A percentile compares a stretch with the other conserved stretches of the same genome.
Conservation (phyloP, 202 grass and related monocot genomes). For the Schoenoplectus tabernaemontani region DNA sequence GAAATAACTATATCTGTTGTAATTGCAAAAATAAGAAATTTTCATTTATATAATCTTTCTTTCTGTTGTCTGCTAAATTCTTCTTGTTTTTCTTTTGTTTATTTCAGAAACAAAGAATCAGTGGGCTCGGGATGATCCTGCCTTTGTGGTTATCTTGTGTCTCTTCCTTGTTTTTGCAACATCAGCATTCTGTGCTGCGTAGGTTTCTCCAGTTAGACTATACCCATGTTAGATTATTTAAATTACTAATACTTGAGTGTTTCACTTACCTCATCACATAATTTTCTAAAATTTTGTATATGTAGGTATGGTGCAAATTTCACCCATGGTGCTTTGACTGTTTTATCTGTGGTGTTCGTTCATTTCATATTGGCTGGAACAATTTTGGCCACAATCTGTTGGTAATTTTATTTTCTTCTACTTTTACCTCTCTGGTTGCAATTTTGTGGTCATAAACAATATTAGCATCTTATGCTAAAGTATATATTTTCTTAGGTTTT, state of each 20-base stretch:
- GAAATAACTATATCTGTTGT: neutral
- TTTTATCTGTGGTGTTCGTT: slow-evolving; percentile 58
- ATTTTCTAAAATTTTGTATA: slow-evolving; percentile 5
- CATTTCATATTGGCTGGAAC: slow-evolving; percentile 90
- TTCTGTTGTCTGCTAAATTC: slow-evolving; percentile 4
- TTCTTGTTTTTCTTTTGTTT: slow-evolving; percentile 10
- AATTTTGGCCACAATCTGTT: slow-evolving; percentile 74
- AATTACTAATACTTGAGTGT: neutral
- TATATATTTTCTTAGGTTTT: slow-evolving; percentile 46
- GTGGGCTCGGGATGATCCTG: slow-evolving; percentile 97
- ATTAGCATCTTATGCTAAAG: neutral
- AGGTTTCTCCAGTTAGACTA: slow-evolving; percentile 31
- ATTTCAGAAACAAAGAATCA: slow-evolving; percentile 96
- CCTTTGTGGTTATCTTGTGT: slow-evolving; percentile 87
- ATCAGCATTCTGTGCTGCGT: slow-evolving; percentile 87
- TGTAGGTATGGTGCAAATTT: slow-evolving; percentile 75
- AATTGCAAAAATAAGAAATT: neutral
- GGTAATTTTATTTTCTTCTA: slow-evolving; percentile 46
- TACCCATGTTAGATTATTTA: neutral
- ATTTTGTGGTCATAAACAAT: neutral
- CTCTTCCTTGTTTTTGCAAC: slow-evolving; percentile 87
- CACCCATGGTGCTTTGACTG: slow-evolving; percentile 57
- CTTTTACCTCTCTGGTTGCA: neutral
- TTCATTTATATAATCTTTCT: neutral
- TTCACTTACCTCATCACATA: neutral